Percentiles rank a stretch among this genome's conserved stretches.
These are phyloP conservation scores for Penicillium egyptiacum DNA, from an alignment of 495 filamentous ascomycete genomes.

Conservation along the genomic window DNA sequence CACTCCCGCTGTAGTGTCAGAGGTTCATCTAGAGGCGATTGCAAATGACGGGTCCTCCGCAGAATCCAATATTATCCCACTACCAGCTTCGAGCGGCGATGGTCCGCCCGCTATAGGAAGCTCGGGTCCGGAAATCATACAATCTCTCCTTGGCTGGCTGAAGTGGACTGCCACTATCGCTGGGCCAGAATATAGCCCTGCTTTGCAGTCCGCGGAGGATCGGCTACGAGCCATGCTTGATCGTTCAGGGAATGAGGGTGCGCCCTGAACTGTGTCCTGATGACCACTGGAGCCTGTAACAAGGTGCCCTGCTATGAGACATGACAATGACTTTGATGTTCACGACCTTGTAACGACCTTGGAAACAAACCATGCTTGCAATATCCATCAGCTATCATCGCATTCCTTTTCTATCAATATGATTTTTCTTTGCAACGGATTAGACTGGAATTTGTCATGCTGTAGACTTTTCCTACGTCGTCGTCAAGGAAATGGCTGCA, in stretches of 20 bases:
- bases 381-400: neutral
- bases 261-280: neutral
- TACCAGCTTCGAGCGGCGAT: neutral
- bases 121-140: constrained; percentile 27
- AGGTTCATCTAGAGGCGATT: constrained; percentile 42
- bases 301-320: constrained; percentile 9
- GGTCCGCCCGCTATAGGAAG: neutral
- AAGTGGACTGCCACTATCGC: constrained; percentile 26
- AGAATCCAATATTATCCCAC: neutral
- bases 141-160: constrained; percentile 42
- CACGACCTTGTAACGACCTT: neutral
- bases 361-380: neutral
- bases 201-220: constrained; percentile 39
- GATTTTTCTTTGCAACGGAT: neutral
- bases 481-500: no score
- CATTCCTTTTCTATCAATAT: neutral
- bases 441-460: neutral
- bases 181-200: constrained; percentile 18
- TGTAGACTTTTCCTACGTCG: neutral
- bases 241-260: constrained; percentile 14
- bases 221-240: constrained; percentile 42
- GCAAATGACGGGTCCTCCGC: constrained; percentile 20
- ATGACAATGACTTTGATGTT: constrained; percentile 16
- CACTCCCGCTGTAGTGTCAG: constrained; percentile 44
- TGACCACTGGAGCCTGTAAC: no score